Conservation (phyloP, 2,329 filamentous ascomycete species). For the Leptosphaerulina australis region DNA sequence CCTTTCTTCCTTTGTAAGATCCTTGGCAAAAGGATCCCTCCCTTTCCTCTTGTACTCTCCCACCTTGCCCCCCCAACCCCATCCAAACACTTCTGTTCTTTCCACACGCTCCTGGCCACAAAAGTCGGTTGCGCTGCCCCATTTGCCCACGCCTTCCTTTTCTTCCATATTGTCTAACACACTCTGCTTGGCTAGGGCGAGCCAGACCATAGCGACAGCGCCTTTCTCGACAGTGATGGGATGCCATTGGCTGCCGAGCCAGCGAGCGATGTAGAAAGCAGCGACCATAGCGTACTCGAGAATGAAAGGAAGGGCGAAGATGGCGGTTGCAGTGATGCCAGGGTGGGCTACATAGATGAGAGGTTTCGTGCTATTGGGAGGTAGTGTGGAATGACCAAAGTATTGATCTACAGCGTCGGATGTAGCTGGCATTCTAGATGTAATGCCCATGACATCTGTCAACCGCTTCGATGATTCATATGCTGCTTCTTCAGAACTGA, state of each 20-base stretch:
- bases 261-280: constrained; percentile 73
- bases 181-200: constrained; percentile 71
- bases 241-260: constrained; percentile 89
- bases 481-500: constrained; percentile 66
- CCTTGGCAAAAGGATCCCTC: constrained; percentile 63
- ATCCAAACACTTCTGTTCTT: constrained; percentile 83
- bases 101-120: constrained; percentile 66
- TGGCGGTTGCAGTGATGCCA: constrained; percentile 80
- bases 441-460: constrained; percentile 82
- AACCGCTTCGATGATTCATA: constrained; percentile 91
- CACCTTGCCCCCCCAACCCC: constrained; percentile 69
- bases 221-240: constrained; percentile 75
- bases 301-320: constrained; percentile 75
- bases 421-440: constrained; percentile 69
- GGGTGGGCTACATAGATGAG: constrained; percentile 82
- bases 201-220: constrained; percentile 77
- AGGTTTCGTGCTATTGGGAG: constrained; percentile 51
- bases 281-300: constrained; percentile 72
- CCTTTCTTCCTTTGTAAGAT: constrained; percentile 66
- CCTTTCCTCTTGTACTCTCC: constrained; percentile 59
- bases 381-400: constrained; percentile 21
- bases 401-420: constrained; percentile 51
- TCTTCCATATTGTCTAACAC: constrained; percentile 63
- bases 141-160: constrained; percentile 69
- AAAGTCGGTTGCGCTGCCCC: constrained; percentile 75